Evolutionary conservation across 768 basidiomycete species (phyloP), one percentile per base, ranked within the genome.

Genomic region (Leccinum ochraceum): DNA sequence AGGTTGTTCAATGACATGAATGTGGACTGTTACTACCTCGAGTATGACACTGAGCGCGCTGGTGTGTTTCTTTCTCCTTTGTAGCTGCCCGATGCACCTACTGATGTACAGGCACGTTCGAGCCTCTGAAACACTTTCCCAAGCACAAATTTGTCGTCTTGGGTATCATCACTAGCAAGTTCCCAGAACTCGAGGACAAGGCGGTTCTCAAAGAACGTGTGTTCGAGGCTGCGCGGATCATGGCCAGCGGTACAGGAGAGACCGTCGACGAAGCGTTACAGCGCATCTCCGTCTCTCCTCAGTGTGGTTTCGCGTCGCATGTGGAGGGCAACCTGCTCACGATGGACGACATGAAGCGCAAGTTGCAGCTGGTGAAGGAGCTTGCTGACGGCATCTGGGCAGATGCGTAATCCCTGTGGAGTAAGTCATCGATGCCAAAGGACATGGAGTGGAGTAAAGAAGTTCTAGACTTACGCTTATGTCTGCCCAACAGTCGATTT

Each of bases 1-100:
- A 79, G 76, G 63, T 68, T 81, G 42, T 81, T 81, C 78, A 78
- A 76, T 63, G 62, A 76, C 28, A 68, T 81, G 57, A 73, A 78
- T 58, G 78, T 79, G 50, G 77, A 80, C 58, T 72, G 68, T 54
- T 81, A 79, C 61, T 81, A 80, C 68, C 77, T 81, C 37, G 80
- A 81, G 67, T 81, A 80, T 62, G 80, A 81, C 63, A 81, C 80
- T 9, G 70, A 71, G 51, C 79, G 80, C 28, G 80, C 80, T 10
- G 80, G 80, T 69, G 67, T 67, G 69, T 61, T 22, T 37, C 10
- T 10, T 4, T 9, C 2, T 4, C 9, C 0, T 4, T 20, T 17
- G 3, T 4, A 46, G 3, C 16, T 17, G 2, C 6, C 10, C 39
- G 51, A 51, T 30, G 8, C 17, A 28, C 11, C 11, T 7, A 11